phyloP scores from a whole-genome alignment of 2,329 filamentous ascomycete species.

The Cladosporium sp. region DNA sequence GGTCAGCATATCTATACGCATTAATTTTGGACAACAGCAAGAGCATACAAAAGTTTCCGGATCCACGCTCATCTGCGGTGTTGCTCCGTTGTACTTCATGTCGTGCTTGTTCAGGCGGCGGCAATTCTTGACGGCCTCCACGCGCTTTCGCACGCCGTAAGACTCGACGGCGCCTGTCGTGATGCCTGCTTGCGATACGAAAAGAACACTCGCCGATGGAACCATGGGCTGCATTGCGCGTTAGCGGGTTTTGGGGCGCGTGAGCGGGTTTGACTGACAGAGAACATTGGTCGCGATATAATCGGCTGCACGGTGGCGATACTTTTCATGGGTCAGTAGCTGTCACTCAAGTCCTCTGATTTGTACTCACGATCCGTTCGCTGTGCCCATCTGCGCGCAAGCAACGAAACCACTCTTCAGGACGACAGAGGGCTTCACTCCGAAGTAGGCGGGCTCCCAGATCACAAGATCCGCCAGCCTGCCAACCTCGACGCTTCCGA shows the following conservation, averaged over 20 bases:
- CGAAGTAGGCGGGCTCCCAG: conserved; percentile 83
- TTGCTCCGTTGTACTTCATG: conserved; percentile 84
- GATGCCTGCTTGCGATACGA: conserved; percentile 7
- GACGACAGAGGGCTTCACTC: conserved; percentile 76
- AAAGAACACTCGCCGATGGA: conserved; percentile 63
- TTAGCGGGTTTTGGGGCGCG: neutral
- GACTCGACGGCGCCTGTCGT: conserved; percentile 63
- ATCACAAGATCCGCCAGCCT: conserved; percentile 85
- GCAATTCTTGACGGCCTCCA: conserved; percentile 77
- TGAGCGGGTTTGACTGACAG: conserved; percentile 57
- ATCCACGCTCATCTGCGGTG: conserved; percentile 84
- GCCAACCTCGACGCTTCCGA: conserved; percentile 82
- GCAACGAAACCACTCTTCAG: conserved; percentile 84
- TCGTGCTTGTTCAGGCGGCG: conserved; percentile 75
- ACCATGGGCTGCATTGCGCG: conserved; percentile 65
- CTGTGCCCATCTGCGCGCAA: conserved; percentile 67
- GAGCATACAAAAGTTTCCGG: conserved; percentile 72
- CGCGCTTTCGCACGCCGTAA: conserved; percentile 73
- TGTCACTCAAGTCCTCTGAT: neutral
- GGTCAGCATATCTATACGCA: neutral
- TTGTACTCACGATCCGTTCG: conserved; percentile 4
- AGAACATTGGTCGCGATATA: conserved; percentile 63
- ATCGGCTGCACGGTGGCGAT: conserved; percentile 85
- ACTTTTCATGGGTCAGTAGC: conserved; percentile 36
- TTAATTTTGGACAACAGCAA: neutral